These are phyloP conservation scores for Beauveria brongniartii DNA, from an alignment of 2,329 filamentous ascomycete genomes.

Conservation along the genomic window DNA sequence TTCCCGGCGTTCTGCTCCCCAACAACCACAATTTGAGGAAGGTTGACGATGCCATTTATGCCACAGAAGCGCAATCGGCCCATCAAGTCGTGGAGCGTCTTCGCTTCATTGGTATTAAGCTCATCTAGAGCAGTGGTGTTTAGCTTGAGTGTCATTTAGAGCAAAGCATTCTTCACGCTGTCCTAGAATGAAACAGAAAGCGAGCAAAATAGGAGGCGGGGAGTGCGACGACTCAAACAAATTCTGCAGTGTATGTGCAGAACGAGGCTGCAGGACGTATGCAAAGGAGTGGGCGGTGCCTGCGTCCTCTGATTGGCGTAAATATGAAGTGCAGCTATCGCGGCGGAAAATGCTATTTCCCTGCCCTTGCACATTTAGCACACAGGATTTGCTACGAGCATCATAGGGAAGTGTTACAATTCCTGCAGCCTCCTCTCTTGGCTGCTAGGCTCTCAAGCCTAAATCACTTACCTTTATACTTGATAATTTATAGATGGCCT, in stretches of 20 bases:
- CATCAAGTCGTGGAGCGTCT: slow-evolving; percentile 43
- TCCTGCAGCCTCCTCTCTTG: too few relatives aligned
- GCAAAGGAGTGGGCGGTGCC: too few relatives aligned
- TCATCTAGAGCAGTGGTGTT: slow-evolving; percentile 25
- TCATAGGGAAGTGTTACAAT: too few relatives aligned
- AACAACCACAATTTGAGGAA: slow-evolving; percentile 50
- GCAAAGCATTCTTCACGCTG: neutral
- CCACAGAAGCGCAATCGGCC: slow-evolving; percentile 43
- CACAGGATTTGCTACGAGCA: too few relatives aligned
- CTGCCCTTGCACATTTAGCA: too few relatives aligned
- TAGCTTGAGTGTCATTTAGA: neutral
- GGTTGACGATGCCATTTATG: slow-evolving; percentile 35
- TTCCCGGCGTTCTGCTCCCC: slow-evolving; percentile 56
- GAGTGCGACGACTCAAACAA: neutral
- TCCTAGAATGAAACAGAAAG: neutral
- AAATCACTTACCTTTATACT: too few relatives aligned
- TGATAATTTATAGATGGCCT: too few relatives aligned
- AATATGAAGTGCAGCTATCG: too few relatives aligned
- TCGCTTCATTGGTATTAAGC: slow-evolving; percentile 35
- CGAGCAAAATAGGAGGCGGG: neutral
- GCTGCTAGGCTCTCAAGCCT: too few relatives aligned
- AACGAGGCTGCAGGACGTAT: neutral
- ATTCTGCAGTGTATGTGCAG: neutral
- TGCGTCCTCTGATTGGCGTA: too few relatives aligned
- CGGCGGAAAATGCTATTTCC: too few relatives aligned